Evolutionary conservation across 2,329 filamentous ascomycete species (phyloP).

Genomic region (Aspergillus intermedius): DNA sequence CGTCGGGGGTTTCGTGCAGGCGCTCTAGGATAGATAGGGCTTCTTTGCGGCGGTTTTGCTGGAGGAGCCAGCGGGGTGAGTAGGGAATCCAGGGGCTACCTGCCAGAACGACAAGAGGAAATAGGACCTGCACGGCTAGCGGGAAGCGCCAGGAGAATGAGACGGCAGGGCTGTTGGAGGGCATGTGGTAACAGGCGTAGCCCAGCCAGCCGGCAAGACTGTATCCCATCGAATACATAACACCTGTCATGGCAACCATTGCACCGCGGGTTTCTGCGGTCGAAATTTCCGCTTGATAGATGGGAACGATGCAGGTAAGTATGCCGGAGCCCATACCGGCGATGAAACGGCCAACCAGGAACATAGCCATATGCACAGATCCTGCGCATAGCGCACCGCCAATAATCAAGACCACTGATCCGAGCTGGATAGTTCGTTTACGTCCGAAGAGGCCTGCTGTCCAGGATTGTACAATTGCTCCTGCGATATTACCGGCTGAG

Average conservation of each 20-base stretch:
- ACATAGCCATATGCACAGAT: slow-evolving; percentile 34
- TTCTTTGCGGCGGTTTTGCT: slow-evolving; percentile 38
- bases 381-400: slow-evolving; percentile 36
- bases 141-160: slow-evolving; percentile 43
- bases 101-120: slow-evolving; percentile 35
- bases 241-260: slow-evolving; percentile 36
- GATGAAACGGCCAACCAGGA: slow-evolving; percentile 59
- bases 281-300: slow-evolving; percentile 53
- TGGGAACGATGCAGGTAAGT: slow-evolving; percentile 61
- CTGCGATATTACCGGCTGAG: slow-evolving; percentile 37
- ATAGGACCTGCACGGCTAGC: slow-evolving; percentile 38
- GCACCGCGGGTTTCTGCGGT: slow-evolving; percentile 34
- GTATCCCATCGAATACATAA: slow-evolving; percentile 40
- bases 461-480: slow-evolving; percentile 35
- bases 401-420: slow-evolving; percentile 29
- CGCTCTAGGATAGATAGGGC: slow-evolving; percentile 34
- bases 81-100: slow-evolving; percentile 35
- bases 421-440: slow-evolving; percentile 20
- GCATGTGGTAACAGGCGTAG: slow-evolving; percentile 35
- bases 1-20: slow-evolving; percentile 38
- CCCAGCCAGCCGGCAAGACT: slow-evolving; percentile 36
- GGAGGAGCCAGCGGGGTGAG: slow-evolving; percentile 41
- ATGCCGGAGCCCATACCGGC: slow-evolving; percentile 68
- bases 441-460: slow-evolving; percentile 32
- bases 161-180: slow-evolving; percentile 21